These are phyloP conservation scores for Rhizopus microsporus DNA, from an alignment of 371 early-diverging fungal species.

Conservation along the genomic window DNA sequence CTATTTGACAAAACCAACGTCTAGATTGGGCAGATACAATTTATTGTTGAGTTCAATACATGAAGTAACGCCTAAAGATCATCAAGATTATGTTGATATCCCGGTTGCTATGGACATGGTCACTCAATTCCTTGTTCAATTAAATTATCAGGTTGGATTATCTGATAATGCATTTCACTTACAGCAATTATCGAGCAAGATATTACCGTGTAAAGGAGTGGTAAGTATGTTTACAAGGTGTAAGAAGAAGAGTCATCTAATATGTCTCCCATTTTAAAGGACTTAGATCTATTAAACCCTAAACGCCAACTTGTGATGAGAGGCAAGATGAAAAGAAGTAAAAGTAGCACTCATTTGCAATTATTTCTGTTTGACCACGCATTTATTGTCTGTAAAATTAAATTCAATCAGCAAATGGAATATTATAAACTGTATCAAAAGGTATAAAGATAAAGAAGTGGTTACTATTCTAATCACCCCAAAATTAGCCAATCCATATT, in stretches of 20 bases:
- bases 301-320: constrained; percentile 77
- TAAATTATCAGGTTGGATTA: constrained; percentile 85
- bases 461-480: not conserved
- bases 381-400: constrained; percentile 77
- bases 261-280: constrained; percentile 38
- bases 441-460: constrained; percentile 20
- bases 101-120: constrained; percentile 70
- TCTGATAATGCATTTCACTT: constrained; percentile 83
- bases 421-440: constrained; percentile 44
- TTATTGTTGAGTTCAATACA: constrained; percentile 80
- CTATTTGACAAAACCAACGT: constrained; percentile 83
- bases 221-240: not conserved
- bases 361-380: constrained; percentile 90
- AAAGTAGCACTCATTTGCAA: constrained; percentile 63
- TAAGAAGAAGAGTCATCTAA: not conserved
- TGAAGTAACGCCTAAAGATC: constrained; percentile 75
- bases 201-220: constrained; percentile 16
- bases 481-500: constrained; percentile 61
- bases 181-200: constrained; percentile 35
- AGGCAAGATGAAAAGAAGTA: constrained; percentile 71
- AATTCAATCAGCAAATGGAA: constrained; percentile 36
- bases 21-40: constrained; percentile 87
- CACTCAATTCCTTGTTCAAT: constrained; percentile 61
- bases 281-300: constrained; percentile 72
- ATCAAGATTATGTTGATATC: constrained; percentile 70